Evolutionary conservation across 805 yeast genomes (phyloP).

Genomic region (Wickerhamomyces xylosicus): DNA sequence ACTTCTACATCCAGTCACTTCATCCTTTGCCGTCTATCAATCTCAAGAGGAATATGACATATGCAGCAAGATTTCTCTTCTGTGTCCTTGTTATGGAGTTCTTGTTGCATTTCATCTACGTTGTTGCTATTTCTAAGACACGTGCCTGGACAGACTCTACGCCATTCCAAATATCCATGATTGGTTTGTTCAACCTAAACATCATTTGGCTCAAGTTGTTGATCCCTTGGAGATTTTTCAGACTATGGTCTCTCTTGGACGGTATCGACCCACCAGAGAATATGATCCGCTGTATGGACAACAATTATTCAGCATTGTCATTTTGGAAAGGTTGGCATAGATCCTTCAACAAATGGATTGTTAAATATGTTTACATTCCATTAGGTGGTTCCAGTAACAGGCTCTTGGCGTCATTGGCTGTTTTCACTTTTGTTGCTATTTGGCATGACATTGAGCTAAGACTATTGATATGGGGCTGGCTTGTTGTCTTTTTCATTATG

Average conservation of each 20-base stretch:
- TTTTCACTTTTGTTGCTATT: constrained; percentile 89
- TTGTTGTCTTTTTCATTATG: constrained; percentile 71
- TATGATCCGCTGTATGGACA: constrained; percentile 92
- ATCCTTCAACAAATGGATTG: constrained; percentile 82
- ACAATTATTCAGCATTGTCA: constrained; percentile 86
- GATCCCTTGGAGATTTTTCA: constrained; percentile 92
- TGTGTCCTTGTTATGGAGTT: constrained; percentile 87
- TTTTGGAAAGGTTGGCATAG: constrained; percentile 99
- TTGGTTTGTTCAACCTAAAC: constrained; percentile 82
- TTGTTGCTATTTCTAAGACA: constrained; percentile 84
- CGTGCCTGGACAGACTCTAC: constrained; percentile 85
- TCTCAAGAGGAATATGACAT: constrained; percentile 39
- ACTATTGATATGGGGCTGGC: constrained; percentile 92
- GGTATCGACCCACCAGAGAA: constrained; percentile 95
- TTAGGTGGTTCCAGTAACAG: constrained; percentile 75
- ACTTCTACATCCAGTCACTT: constrained; percentile 66
- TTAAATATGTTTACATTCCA: constrained; percentile 83
- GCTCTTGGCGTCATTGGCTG: constrained; percentile 67
- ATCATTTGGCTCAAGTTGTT: constrained; percentile 88
- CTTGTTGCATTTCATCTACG: constrained; percentile 78
- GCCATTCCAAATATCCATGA: constrained; percentile 91
- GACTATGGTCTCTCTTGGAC: constrained; percentile 90
- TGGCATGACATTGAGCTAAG: constrained; percentile 97
- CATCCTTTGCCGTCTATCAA: constrained; percentile 52
- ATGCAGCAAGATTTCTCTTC: constrained; percentile 57